Percentiles rank a stretch among this genome's conserved stretches.
Evolutionary conservation across 352 stramenopile genomes (phyloP).

Genomic region (Pythium volutum): DNA sequence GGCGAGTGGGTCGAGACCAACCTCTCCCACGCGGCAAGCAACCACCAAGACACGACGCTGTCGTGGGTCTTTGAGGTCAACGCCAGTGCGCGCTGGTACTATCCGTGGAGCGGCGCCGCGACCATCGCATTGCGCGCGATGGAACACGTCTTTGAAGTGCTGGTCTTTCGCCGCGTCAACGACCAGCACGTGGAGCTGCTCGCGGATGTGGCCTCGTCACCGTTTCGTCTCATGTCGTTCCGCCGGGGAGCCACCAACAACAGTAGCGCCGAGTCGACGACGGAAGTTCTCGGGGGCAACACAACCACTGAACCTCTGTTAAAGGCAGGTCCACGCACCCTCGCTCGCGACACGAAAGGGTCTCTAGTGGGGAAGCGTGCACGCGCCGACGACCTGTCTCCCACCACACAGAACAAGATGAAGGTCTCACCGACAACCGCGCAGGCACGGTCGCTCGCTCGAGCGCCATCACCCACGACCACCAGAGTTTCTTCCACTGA

Average conservation of each 20-base stretch:
- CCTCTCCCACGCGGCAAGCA: not conserved
- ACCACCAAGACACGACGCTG: not conserved
- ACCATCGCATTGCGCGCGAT: slow-evolving; percentile 5
- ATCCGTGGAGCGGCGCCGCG: slow-evolving; percentile 16
- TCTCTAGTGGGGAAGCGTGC: not conserved
- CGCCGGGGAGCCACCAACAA: slow-evolving; percentile 1
- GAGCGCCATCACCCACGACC: slow-evolving; percentile 1
- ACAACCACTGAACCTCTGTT: no score
- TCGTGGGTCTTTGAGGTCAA: slow-evolving; percentile 21
- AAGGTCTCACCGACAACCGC: not conserved
- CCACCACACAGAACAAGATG: not conserved
- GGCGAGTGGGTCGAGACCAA: slow-evolving; percentile 17
- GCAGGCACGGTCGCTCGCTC: not conserved
- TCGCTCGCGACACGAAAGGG: no score
- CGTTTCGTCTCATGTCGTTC: slow-evolving; percentile 18
- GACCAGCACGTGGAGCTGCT: not conserved
- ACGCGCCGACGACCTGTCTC: not conserved
- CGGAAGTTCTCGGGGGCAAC: no score
- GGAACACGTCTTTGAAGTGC: slow-evolving; percentile 17
- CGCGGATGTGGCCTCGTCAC: not conserved
- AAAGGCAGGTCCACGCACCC: no score
- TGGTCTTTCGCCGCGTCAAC: slow-evolving; percentile 6
- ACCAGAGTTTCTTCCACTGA: no score
- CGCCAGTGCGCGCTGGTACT: slow-evolving; percentile 18
- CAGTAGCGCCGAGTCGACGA: no score